Evolutionary conservation across 228 moss, liverwort and hornwort genomes (phyloP), one percentile per base, ranked within the genome.

Genomic region (Sphagnum fallax): DNA sequence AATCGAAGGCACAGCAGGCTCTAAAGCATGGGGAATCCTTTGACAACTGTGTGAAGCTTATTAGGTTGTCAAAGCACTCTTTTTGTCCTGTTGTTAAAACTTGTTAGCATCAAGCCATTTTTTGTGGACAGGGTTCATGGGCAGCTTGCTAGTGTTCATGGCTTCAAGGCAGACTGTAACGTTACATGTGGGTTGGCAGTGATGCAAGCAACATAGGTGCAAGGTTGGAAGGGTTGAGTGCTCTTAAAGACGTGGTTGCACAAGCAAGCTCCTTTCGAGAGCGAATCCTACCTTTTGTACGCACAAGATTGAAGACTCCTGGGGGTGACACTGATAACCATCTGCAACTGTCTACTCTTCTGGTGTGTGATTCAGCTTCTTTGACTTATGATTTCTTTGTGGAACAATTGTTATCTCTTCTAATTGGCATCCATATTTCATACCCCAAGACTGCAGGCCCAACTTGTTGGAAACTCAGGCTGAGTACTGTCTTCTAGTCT

Each of bases 211-310:
- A 59, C 50, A 85, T 96, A 12, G 84, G 88, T 70, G 88, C 73
- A 66, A 73, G 71, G 18, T 67, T 96, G 72, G 65, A 81, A 69
- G 81, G 77, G 59, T 71, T 86, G 78, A 61, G 80, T 82, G 64
- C 69, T 51, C 65, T 95, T 72, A 75, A 87, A 72, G 72, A 81
- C 53, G 72, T 86, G 16, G 68, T 84, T 68, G 49, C 69, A 32
- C 70, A 72, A 47, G 89, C 93, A 66, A 75, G 77, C 65, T 70
- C 67, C 59, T 96, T 91, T 91, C 89, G 84, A 76, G 77, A 80
- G 69, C 83, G 70, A 52, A 90, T 86, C 47, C 81, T 83, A 73
- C 72, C 75, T 61, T 87, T 73, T 72, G 66, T 78, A 59, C 77
- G 51, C 48, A 77, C 75, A 75, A 79, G 74, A 63, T 11, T 10